These are phyloP conservation scores for Leccinum subgranulosum DNA, from an alignment of 768 basidiomycete genomes.

Conservation along the genomic window DNA sequence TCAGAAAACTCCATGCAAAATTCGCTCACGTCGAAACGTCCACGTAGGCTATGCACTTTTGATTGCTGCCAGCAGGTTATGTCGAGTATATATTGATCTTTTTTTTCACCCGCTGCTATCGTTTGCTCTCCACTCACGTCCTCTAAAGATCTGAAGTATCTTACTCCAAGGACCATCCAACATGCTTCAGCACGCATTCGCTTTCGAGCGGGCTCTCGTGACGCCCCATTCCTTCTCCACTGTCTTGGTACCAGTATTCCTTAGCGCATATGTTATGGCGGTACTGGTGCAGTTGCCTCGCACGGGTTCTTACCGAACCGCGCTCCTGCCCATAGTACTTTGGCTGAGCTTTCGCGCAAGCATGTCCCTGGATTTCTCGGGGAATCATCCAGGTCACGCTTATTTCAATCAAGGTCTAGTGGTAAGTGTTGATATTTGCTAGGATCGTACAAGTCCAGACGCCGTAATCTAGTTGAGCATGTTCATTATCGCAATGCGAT, in stretches of 20 bases:
- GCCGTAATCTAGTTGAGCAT: conserved; percentile 13
- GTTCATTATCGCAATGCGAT: conserved; percentile 26
- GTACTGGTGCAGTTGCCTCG: conserved; percentile 48
- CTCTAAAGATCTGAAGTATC: too few species aligned
- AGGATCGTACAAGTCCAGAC: background rate
- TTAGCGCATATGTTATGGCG: conserved; percentile 50
- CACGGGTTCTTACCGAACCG: conserved; percentile 42
- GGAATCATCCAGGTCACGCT: conserved; percentile 7
- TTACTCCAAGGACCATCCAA: conserved; percentile 5
- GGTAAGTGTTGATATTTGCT: conserved; percentile 8
- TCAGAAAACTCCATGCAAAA: too few species aligned
- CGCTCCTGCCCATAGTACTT: conserved; percentile 48
- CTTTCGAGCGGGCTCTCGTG: conserved; percentile 15
- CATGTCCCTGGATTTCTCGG: conserved; percentile 23
- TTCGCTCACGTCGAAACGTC: too few species aligned
- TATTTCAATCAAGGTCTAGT: conserved; percentile 22
- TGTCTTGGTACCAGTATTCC: conserved; percentile 39
- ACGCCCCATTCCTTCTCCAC: conserved; percentile 31
- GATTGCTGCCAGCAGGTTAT: too few species aligned
- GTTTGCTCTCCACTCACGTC: background rate
- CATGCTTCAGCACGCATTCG: conserved; percentile 10
- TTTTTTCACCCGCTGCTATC: too few species aligned
- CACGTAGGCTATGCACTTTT: too few species aligned
- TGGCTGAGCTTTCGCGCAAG: conserved; percentile 42
- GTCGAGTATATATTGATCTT: too few species aligned